A percentile compares a stretch with the other conserved stretches of the same genome.
Conservation (phyloP, 768 basidiomycete species). For the Termitomyces sp. region DNA sequence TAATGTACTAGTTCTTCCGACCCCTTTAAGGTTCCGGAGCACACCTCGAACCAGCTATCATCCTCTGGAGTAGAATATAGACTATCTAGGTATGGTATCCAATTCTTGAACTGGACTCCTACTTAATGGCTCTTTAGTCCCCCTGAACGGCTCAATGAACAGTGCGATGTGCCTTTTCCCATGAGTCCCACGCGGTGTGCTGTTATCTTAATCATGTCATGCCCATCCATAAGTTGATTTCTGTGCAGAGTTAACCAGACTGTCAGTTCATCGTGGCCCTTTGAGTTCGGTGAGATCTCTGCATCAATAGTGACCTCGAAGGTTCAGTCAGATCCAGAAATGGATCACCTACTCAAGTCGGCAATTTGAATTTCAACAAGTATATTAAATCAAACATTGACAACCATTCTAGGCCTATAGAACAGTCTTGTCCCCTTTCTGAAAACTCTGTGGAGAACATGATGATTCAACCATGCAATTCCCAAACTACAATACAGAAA, state of each 20-base stretch:
- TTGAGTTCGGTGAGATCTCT: neutral
- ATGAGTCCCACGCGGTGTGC: conserved; percentile 10
- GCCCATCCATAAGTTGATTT: neutral
- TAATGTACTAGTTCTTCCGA: conserved; percentile 1
- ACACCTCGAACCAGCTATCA: neutral
- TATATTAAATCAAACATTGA: neutral
- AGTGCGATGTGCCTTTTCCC: neutral
- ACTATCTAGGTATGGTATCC: conserved; percentile 3
- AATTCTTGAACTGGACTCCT: too few relatives aligned
- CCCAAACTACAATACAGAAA: neutral
- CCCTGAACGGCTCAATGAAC: neutral
- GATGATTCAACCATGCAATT: neutral
- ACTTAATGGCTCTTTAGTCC: neutral
- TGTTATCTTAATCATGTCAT: neutral
- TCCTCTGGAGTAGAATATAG: neutral
- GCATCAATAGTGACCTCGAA: neutral
- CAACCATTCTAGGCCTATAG: neutral
- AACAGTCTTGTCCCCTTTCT: neutral
- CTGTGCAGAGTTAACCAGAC: neutral
- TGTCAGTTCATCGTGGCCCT: neutral
- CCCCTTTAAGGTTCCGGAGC: conserved; percentile 7
- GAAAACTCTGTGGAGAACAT: neutral
- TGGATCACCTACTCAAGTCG: neutral
- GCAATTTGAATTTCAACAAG: neutral
- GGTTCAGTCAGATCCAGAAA: neutral